Evolutionary conservation across 1,284 basidiomycete species (phyloP).

Genomic region (Irpex rosettiformis): DNA sequence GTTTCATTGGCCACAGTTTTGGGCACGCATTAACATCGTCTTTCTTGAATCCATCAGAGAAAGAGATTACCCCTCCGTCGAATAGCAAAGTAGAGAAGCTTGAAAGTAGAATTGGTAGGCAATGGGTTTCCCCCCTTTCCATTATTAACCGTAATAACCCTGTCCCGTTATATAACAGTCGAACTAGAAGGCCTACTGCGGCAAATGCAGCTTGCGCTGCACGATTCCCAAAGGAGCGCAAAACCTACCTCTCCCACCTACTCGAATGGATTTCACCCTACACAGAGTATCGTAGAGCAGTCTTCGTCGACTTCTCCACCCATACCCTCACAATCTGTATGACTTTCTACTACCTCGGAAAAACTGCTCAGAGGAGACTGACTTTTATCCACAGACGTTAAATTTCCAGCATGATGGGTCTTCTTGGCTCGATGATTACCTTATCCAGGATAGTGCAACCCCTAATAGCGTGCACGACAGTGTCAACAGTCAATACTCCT

Average conservation of each 20-base stretch:
- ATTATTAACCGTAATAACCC: not conserved
- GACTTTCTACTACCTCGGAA: too few species aligned
- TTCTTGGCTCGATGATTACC: not conserved
- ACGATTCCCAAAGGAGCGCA: not conserved
- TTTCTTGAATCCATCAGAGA: not conserved
- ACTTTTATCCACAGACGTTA: not conserved
- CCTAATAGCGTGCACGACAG: not conserved
- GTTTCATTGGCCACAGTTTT: not conserved
- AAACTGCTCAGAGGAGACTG: not conserved
- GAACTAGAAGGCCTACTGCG: constrained; percentile 11
- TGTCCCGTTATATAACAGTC: constrained; percentile 1
- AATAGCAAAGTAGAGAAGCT: constrained; percentile 10
- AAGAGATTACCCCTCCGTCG: constrained; percentile 2
- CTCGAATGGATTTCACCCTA: not conserved
- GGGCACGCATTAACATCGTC: not conserved
- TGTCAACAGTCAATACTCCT: not conserved
- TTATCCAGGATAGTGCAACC: not conserved
- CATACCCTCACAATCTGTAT: not conserved
- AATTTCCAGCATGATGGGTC: not conserved
- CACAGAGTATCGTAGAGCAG: not conserved
- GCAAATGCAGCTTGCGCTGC: constrained; percentile 10
- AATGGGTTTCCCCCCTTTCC: not conserved
- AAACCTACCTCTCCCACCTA: not conserved
- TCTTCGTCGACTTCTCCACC: not conserved
- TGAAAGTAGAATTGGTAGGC: constrained; percentile 11